Conservation (phyloP, 768 basidiomycete genomes). For the Lactarius vividus region DNA sequence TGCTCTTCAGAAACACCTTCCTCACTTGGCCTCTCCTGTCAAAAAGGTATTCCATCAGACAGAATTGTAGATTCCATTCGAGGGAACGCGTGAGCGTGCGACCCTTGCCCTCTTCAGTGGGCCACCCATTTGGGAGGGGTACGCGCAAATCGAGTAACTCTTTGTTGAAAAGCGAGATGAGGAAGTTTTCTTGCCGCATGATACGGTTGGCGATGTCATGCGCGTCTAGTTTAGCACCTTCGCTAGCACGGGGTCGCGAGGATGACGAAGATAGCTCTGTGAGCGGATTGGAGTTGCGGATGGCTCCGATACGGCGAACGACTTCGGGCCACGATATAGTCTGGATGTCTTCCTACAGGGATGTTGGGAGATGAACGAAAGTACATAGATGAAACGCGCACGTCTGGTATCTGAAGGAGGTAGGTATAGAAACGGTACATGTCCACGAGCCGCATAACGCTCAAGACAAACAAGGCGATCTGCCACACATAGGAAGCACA, state of each 20-base stretch:
- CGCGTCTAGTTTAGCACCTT: constrained; percentile 88
- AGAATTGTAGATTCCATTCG: constrained; percentile 97
- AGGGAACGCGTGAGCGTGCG: constrained; percentile 83
- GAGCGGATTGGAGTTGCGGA: constrained; percentile 90
- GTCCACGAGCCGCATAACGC: constrained; percentile 75
- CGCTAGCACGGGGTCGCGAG: constrained; percentile 54
- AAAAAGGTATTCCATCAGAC: constrained; percentile 93
- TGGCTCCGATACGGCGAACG: constrained; percentile 83
- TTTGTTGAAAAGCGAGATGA: constrained; percentile 97
- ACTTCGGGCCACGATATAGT: constrained; percentile 97
- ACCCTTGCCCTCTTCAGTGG: constrained; percentile 62
- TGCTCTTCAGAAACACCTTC: constrained; percentile 86
- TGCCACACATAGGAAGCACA: constrained; percentile 89
- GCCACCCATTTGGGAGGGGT: constrained; percentile 64
- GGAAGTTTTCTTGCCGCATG: constrained; percentile 96
- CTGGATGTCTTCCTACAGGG: constrained; percentile 84
- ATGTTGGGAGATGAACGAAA: constrained; percentile 10
- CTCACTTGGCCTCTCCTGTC: constrained; percentile 87
- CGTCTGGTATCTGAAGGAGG: constrained; percentile 92
- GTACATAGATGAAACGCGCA: constrained; percentile 39
- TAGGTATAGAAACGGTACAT: constrained; percentile 98
- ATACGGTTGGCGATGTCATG: constrained; percentile 98
- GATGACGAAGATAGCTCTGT: constrained; percentile 76
- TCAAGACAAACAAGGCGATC: constrained; percentile 72
- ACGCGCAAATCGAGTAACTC: constrained; percentile 86